Percentiles rank a stretch among this genome's conserved stretches.
Conservation (phyloP, 768 basidiomycete genomes). For the Lactarius sp. region DNA sequence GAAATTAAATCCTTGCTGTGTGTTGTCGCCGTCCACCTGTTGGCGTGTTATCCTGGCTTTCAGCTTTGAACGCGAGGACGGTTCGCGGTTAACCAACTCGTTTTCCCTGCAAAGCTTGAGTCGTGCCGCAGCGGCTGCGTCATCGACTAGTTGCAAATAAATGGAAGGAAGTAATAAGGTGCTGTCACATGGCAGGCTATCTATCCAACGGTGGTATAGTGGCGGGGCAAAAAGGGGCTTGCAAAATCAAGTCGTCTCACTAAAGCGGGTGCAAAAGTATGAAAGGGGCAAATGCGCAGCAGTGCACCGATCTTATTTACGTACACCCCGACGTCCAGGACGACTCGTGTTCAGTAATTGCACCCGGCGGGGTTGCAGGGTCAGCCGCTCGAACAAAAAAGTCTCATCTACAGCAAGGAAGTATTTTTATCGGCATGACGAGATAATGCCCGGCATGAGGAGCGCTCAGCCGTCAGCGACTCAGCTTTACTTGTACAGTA, state of each 20-base stretch:
- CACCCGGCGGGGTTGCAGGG: neutral
- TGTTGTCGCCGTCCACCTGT: neutral
- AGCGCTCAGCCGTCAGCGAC: no score
- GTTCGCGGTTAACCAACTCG: neutral
- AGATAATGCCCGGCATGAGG: neutral
- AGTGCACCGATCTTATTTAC: neutral
- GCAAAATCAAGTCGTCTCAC: neutral
- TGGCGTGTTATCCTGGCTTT: neutral
- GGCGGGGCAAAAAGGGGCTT: neutral
- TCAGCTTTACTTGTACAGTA: no score
- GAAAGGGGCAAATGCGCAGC: conserved; percentile 14
- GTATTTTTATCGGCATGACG: neutral
- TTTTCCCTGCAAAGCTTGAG: no score
- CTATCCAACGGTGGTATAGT: neutral
- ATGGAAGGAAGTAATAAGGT: neutral
- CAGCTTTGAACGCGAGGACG: neutral
- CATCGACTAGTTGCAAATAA: no score
- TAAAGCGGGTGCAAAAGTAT: neutral
- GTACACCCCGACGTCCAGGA: neutral
- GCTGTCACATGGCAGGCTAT: neutral
- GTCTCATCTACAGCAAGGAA: neutral
- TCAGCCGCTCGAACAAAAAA: no score
- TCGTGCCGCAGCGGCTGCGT: no score
- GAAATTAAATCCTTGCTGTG: neutral
- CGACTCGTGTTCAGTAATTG: neutral